These are phyloP conservation scores for Mortierella alpina DNA, from an alignment of 192 early-diverging fungal species.

Conservation along the genomic window DNA sequence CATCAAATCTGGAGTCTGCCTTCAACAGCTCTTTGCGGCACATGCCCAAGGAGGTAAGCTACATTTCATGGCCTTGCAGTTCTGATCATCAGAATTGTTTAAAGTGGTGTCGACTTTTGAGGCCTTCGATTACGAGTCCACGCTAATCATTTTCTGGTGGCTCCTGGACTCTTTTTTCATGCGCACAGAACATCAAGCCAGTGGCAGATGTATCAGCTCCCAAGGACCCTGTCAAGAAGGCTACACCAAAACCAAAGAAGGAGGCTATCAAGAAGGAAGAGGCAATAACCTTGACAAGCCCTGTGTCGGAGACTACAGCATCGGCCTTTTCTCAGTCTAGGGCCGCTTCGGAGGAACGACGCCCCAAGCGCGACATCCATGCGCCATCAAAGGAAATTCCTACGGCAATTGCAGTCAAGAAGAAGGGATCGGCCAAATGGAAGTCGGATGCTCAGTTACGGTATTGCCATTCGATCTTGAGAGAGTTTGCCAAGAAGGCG, in stretches of 20 bases:
- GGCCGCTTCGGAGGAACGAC: constrained; percentile 61
- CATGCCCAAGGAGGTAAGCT: constrained; percentile 74
- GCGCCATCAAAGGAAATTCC: constrained; percentile 65
- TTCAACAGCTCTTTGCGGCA: constrained; percentile 77
- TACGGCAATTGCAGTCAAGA: constrained; percentile 32
- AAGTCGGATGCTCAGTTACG: constrained; percentile 67
- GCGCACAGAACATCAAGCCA: constrained; percentile 18
- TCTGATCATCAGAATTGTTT: neutral
- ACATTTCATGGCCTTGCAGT: neutral
- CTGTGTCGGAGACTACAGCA: constrained; percentile 7
- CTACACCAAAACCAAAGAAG: constrained; percentile 44
- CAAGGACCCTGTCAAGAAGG: constrained; percentile 32
- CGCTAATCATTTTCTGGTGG: neutral
- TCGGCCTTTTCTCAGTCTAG: constrained; percentile 26
- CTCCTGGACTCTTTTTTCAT: neutral
- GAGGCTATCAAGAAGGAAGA: constrained; percentile 12
- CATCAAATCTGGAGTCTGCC: constrained; percentile 74
- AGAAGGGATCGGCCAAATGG: constrained; percentile 53
- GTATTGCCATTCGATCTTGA: constrained; percentile 71
- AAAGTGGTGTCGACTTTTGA: neutral
- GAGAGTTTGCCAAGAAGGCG: constrained; percentile 77
- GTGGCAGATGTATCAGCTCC: neutral
- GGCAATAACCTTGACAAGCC: neutral
- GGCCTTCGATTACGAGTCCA: neutral
- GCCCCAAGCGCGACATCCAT: constrained; percentile 76